Base-by-base conservation (phyloP, 805 yeast species). In the Saturnispora sanitii region DNA sequence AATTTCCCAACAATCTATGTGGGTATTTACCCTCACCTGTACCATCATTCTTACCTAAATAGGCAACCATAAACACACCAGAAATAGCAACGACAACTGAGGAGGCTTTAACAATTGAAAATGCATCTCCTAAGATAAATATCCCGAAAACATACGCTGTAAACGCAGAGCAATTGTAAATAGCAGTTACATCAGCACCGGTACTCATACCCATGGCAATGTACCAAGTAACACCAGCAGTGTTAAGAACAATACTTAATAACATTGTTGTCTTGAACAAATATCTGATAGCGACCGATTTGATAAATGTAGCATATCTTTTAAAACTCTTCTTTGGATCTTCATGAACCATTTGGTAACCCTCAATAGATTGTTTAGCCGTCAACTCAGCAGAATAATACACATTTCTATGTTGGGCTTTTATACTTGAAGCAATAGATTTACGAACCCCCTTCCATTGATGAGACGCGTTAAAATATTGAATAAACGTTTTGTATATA, bases 81-180 rank as follows among this genome's bases (percentile, higher is more conserved):
- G 67, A 42, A 6, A 85, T 63, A 7, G 95, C 92, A 30, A 79
- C 64, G 1, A 75, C 47, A 15, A 86, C 95, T n/a, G 87, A 74
- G 22, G 66, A 52, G 8, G 75, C 67, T 57, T 86, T 85, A 38
- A 73, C 52, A 66, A 74, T 66, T 3, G 79, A 72, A 51, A 84
- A 75, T 36, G 60, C 64, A 52, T 86, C 95, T 26, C 73, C 64
- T 38, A 86, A 64, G 17, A 86, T 58, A 1, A 87, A 83, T 21
- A 86, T 77, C 3, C 94, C 85, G 60, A 86, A 85, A 13, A 83
- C 73, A 53, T 86, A 79, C 0, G 95, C 95, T 4, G 88, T 80
- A 57, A 86, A 86, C 0, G 95, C 94, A 13, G 90, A 79, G 56
- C 92, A 84, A 62, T 86, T 85, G 62, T 85, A 86, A 45, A 85